Conservation (phyloP, 2,329 filamentous ascomycete species). For the Arthrinium puccinioides region DNA sequence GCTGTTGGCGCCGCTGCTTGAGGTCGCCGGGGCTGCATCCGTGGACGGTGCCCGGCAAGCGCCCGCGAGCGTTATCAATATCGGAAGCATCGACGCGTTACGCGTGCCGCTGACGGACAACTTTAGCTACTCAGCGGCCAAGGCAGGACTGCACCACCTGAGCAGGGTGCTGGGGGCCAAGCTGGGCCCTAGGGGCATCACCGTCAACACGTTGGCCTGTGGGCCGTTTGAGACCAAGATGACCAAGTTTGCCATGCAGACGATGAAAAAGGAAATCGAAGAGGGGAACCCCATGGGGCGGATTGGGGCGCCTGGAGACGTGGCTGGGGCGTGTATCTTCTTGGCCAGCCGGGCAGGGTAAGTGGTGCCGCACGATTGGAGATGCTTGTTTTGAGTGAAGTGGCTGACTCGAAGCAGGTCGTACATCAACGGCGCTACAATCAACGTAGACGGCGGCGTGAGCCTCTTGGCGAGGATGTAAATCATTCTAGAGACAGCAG, state of each 20-base stretch:
- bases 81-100: conserved; percentile 57
- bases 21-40: conserved; percentile 31
- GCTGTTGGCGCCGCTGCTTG: conserved; percentile 50
- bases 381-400: neutral
- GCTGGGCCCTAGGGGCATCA: conserved; percentile 52
- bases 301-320: conserved; percentile 61
- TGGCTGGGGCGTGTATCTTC: conserved; percentile 66
- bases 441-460: conserved; percentile 54
- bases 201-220: conserved; percentile 63
- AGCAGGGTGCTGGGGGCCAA: conserved; percentile 51
- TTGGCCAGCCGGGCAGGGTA: conserved; percentile 58
- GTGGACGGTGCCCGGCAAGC: conserved; percentile 25
- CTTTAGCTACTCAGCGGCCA: conserved; percentile 52
- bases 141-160: conserved; percentile 60
- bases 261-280: conserved; percentile 46
- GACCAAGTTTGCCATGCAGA: conserved; percentile 55
- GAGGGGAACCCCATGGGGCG: conserved; percentile 55
- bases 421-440: conserved; percentile 58
- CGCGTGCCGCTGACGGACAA: conserved; percentile 52
- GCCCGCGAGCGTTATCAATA: conserved; percentile 56
- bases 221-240: conserved; percentile 65
- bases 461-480: conserved; percentile 37
- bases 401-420: conserved; percentile 22
- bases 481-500: no score
- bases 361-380: conserved; percentile 9